Conservation (phyloP, 306 rosid species). For the Trifolium pratense region DNA sequence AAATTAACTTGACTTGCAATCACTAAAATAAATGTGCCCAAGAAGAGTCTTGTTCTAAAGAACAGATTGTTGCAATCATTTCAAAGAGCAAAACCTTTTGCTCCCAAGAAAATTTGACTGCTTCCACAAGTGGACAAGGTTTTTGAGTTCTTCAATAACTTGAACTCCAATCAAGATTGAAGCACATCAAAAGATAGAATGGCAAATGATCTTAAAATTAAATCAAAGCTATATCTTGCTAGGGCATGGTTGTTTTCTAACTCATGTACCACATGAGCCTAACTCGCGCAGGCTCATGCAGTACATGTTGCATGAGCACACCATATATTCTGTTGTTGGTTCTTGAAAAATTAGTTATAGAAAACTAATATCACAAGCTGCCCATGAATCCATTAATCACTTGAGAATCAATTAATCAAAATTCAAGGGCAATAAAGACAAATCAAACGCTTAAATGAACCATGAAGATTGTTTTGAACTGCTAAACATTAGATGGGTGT, state of each 20-base stretch:
- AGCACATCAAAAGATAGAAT: neutral
- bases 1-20: too few species aligned
- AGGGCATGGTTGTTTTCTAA: too few species aligned
- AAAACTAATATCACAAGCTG: neutral
- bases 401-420: neutral
- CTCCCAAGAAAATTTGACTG: neutral
- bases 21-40: too few species aligned
- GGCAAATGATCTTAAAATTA: neutral
- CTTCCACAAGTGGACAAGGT: neutral
- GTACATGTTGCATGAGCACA: neutral
- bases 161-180: neutral
- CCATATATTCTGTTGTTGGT: neutral
- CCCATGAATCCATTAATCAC: neutral
- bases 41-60: too few species aligned
- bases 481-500: slow-evolving; percentile 59
- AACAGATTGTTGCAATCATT: too few species aligned
- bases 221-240: neutral
- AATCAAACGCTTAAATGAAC: slow-evolving; percentile 22
- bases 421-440: neutral
- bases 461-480: slow-evolving; percentile 57
- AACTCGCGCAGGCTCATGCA: neutral
- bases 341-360: neutral
- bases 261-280: too few species aligned
- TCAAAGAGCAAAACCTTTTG: too few species aligned
- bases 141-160: neutral